Evolutionary conservation across 352 stramenopile genomes (phyloP).

Genomic region (Phytophthora hybrid): DNA sequence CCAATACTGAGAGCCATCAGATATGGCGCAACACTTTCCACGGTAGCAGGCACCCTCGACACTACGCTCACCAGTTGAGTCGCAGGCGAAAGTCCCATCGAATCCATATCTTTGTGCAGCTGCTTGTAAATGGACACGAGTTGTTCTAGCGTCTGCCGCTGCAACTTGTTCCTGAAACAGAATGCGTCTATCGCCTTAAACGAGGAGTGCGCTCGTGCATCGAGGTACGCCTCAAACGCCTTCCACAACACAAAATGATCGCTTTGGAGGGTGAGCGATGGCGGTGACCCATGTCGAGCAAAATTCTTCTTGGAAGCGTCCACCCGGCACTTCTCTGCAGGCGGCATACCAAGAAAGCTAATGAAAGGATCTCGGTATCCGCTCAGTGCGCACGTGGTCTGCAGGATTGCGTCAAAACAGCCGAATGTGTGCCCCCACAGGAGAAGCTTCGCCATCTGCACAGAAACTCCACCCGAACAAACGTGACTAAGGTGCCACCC

Average conservation of each 20-base stretch:
- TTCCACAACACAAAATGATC: conserved; percentile 80
- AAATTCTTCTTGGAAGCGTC: conserved; percentile 66
- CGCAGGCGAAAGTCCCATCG: conserved; percentile 53
- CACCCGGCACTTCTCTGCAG: conserved; percentile 63
- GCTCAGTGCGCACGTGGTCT: conserved; percentile 75
- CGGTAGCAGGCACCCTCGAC: conserved; percentile 16
- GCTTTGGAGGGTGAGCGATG: conserved; percentile 57
- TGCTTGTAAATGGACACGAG: conserved; percentile 76
- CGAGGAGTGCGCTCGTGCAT: conserved; percentile 50
- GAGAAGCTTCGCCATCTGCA: conserved; percentile 78
- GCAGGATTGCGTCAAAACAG: conserved; percentile 67
- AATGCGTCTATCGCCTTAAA: conserved; percentile 52
- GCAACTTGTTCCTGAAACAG: conserved; percentile 71
- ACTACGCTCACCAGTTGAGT: conserved; percentile 51
- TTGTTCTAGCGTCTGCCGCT: conserved; percentile 71
- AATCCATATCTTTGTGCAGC: conserved; percentile 64
- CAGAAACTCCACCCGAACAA: conserved; percentile 66
- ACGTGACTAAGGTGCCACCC: conserved; percentile 83
- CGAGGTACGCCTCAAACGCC: conserved; percentile 67
- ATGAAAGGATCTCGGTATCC: conserved; percentile 83
- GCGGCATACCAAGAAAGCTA: conserved; percentile 74
- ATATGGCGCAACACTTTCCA: conserved; percentile 57
- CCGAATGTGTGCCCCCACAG: conserved; percentile 77
- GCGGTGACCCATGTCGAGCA: conserved; percentile 48
- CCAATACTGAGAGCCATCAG: conserved; percentile 74